Conservation (phyloP, 2,329 filamentous ascomycete genomes). For the Fusarium virguliforme region DNA sequence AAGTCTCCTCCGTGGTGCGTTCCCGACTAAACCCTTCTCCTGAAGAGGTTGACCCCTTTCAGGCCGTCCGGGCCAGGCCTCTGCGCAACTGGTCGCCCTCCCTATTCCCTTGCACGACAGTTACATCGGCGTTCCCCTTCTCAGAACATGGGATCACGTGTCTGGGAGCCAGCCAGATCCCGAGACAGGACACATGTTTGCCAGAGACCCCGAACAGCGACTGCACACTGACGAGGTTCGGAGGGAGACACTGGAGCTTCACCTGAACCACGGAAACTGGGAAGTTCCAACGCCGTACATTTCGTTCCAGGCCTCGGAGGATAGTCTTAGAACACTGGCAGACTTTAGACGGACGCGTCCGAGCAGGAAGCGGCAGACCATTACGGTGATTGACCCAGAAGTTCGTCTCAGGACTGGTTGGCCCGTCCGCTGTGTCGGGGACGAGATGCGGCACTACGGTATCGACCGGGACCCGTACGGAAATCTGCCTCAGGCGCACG, state of each 20-base stretch:
- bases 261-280: conserved; percentile 1
- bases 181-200: conserved; percentile 5
- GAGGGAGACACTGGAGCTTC: background rate
- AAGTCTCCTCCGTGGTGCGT: background rate
- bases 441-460: background rate
- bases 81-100: background rate
- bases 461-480: background rate
- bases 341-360: background rate
- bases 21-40: background rate
- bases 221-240: conserved; percentile 1
- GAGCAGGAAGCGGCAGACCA: background rate
- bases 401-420: conserved; percentile 9
- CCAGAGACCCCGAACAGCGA: background rate
- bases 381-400: conserved; percentile 1
- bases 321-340: background rate
- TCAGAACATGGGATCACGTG: conserved; percentile 13
- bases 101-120: background rate
- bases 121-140: background rate
- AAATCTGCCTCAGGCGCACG: background rate
- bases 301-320: conserved; percentile 8
- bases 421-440: conserved; percentile 1
- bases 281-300: conserved; percentile 7
- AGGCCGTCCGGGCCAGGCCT: background rate
- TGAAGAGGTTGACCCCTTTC: background rate
- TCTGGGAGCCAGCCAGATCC: conserved; percentile 23